These are phyloP conservation scores for Tulasnella sp. DNA, from an alignment of 768 basidiomycete species.

Conservation along the genomic window DNA sequence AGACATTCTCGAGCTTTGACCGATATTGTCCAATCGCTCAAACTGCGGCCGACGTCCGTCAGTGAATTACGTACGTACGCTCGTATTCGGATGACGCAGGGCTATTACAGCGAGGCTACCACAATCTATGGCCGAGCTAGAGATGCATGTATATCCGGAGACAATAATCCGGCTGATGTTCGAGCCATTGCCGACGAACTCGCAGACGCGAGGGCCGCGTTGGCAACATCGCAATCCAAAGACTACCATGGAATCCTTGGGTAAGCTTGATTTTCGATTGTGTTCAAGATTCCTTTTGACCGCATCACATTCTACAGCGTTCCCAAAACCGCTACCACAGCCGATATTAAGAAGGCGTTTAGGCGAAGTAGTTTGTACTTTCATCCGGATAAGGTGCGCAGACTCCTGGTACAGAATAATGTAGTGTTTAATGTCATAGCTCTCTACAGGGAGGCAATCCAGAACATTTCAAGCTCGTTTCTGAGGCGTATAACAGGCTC, in stretches of 20 bases:
- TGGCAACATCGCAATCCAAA: constrained; percentile 83
- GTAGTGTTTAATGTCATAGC: background rate
- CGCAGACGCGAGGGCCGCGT: constrained; percentile 66
- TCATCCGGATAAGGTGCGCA: constrained; percentile 49
- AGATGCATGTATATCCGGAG: constrained; percentile 51
- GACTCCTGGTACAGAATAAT: background rate
- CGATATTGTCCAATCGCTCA: constrained; percentile 61
- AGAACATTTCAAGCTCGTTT: constrained; percentile 88
- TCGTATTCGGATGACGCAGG: constrained; percentile 61
- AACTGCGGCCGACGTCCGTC: constrained; percentile 54
- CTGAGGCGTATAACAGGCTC: constrained; percentile 70
- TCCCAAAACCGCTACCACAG: constrained; percentile 47
- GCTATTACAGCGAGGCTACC: constrained; percentile 60
- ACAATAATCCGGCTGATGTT: constrained; percentile 44
- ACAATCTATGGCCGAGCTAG: constrained; percentile 72
- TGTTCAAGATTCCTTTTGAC: background rate
- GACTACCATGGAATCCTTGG: constrained; percentile 78
- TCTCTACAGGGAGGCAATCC: constrained; percentile 73
- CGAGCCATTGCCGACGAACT: constrained; percentile 38
- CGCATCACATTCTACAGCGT: constrained; percentile 32
- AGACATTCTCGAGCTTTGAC: constrained; percentile 54
- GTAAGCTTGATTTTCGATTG: background rate
- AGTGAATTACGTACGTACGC: constrained; percentile 82
- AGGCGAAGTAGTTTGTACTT: constrained; percentile 60
- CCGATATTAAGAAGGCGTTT: constrained; percentile 86